These are phyloP conservation scores for Pluteus cervinus DNA, from an alignment of 768 basidiomycete genomes.

Conservation along the genomic window DNA sequence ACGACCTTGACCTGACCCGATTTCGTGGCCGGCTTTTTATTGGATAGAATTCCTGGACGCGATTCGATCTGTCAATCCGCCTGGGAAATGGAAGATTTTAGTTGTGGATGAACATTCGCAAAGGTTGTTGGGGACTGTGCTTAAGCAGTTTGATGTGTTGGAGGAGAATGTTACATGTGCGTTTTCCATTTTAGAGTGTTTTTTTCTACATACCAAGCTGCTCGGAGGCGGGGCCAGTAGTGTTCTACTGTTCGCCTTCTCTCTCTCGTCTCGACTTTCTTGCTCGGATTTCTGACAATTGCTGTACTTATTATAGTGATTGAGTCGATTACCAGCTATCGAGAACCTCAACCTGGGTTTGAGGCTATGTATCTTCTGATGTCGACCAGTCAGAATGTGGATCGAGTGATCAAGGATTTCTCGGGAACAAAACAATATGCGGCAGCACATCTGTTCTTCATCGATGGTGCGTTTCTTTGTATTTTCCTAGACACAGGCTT, in stretches of 20 bases:
- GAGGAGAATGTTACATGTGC: conserved; percentile 94
- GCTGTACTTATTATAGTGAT: conserved; percentile 55
- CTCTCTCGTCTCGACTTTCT: conserved; percentile 4
- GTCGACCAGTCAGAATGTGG: conserved; percentile 91
- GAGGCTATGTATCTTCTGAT: conserved; percentile 94
- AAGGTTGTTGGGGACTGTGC: conserved; percentile 72
- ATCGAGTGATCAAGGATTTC: conserved; percentile 87
- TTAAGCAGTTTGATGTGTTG: conserved; percentile 91
- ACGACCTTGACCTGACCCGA: conserved; percentile 2
- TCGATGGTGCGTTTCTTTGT: conserved; percentile 57
- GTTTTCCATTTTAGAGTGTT: conserved; percentile 21
- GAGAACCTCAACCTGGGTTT: conserved; percentile 78
- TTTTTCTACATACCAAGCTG: no score
- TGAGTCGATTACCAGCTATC: conserved; percentile 79
- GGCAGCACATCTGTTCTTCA: conserved; percentile 86
- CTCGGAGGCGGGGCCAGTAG: no score
- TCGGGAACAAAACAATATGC: conserved; percentile 62
- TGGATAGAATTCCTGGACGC: conserved; percentile 79
- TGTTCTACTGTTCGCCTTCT: conserved; percentile 1
- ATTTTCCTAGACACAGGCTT: conserved; percentile 1
- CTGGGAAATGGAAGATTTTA: conserved; percentile 92
- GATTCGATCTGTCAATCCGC: conserved; percentile 81
- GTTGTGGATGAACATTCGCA: conserved; percentile 94
- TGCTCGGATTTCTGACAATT: conserved; percentile 5
- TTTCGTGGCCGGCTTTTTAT: background rate